Evolutionary conservation across 768 basidiomycete genomes (phyloP).

Genomic region (Coprinopsis cinerea): DNA sequence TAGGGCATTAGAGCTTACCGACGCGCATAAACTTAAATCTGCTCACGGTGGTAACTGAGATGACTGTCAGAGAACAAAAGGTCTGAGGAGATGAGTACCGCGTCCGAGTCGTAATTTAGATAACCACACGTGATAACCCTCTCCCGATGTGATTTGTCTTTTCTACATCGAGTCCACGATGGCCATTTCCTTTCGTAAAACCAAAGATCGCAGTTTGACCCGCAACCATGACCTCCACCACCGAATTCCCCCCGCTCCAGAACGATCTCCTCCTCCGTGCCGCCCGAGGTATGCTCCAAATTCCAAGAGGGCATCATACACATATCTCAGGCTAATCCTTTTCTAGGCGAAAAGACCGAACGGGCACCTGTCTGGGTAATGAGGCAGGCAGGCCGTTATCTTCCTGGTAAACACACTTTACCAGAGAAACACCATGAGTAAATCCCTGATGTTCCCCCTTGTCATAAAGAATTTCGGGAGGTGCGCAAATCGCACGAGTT

Average conservation of each 20-base stretch:
- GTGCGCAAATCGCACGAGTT: constrained; percentile 85
- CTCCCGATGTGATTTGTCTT: too few relatives aligned
- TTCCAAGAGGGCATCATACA: too few relatives aligned
- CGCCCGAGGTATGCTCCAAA: constrained; percentile 57
- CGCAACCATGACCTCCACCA: constrained; percentile 30
- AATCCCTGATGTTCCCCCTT: constrained; percentile 6
- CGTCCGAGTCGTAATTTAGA: too few relatives aligned
- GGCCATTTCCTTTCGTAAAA: too few relatives aligned
- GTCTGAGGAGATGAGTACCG: too few relatives aligned
- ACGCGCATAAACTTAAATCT: too few relatives aligned
- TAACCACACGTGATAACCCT: too few relatives aligned
- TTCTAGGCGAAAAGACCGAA: constrained; percentile 73
- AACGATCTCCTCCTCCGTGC: constrained; percentile 91
- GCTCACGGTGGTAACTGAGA: too few relatives aligned
- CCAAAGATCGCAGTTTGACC: constrained; percentile 9
- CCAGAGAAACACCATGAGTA: constrained; percentile 4
- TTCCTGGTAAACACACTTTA: constrained; percentile 58
- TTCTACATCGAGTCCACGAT: too few relatives aligned
- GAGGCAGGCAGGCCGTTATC: constrained; percentile 94
- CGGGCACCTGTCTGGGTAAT: constrained; percentile 98
- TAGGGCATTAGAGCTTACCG: too few relatives aligned
- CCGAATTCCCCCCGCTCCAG: constrained; percentile 63
- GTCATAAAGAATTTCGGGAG: constrained; percentile 72
- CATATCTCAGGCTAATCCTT: constrained; percentile 4
- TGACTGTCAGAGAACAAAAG: too few relatives aligned